These are phyloP conservation scores for Hibiscus mutabilis DNA, from an alignment of 345 rosid genomes.

Conservation along the genomic window DNA sequence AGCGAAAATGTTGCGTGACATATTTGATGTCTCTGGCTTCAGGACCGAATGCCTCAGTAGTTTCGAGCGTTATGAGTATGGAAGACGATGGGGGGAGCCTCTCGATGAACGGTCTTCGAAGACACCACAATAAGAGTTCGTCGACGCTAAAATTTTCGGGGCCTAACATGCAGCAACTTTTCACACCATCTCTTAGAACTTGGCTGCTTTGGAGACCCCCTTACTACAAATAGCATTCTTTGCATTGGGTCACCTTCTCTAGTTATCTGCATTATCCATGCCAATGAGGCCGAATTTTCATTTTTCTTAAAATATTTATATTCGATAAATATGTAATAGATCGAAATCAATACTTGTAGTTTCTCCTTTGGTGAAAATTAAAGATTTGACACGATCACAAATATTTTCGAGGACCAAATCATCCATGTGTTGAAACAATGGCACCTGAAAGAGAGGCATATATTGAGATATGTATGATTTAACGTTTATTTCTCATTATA, in stretches of 20 bases:
- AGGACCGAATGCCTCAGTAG: conserved; percentile 87
- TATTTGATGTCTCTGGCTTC: conserved; percentile 87
- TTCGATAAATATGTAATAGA: neutral
- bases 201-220: conserved; percentile 97
- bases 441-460: conserved; percentile 43
- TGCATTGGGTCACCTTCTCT: conserved; percentile 97
- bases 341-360: conserved; percentile 37
- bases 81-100: conserved; percentile 82
- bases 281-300: neutral
- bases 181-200: conserved; percentile 70
- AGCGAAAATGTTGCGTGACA: conserved; percentile 91
- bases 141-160: conserved; percentile 97
- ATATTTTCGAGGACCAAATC: conserved; percentile 90
- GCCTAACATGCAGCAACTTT: conserved; percentile 92
- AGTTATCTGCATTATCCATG: conserved; percentile 40
- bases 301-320: neutral
- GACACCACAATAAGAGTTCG: conserved; percentile 92
- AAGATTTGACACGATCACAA: conserved; percentile 89
- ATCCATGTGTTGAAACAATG: conserved; percentile 91
- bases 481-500: too few relatives aligned
- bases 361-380: conserved; percentile 94
- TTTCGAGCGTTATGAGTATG: conserved; percentile 78
- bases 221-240: conserved; percentile 84
- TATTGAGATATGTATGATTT: too few relatives aligned
- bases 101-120: conserved; percentile 78